These are phyloP conservation scores for Fusarium caatingaense DNA, from an alignment of 2,329 filamentous ascomycete species.

Conservation along the genomic window DNA sequence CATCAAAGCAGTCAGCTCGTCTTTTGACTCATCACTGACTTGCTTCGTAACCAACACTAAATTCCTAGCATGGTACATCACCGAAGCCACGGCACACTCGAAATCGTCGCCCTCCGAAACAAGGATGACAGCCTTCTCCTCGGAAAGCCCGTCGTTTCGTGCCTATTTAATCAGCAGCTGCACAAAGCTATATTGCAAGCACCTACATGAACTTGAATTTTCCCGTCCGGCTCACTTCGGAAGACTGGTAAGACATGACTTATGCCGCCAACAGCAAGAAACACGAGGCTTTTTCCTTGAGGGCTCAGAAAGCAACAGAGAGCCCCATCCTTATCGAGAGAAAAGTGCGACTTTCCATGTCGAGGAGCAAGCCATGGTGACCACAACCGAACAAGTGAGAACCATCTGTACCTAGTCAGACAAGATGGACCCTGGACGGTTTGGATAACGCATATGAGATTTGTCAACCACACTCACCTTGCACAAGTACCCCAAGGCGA, in stretches of 20 bases:
- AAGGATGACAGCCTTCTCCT: constrained; percentile 70
- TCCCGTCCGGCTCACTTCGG: constrained; percentile 71
- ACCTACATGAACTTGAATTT: constrained; percentile 72
- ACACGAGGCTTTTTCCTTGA: constrained; percentile 78
- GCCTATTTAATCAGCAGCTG: constrained; percentile 53
- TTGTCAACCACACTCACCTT: constrained; percentile 54
- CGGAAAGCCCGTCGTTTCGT: constrained; percentile 72
- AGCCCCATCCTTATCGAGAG: constrained; percentile 80
- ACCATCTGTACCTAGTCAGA: constrained; percentile 68
- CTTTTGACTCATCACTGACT: constrained; percentile 55
- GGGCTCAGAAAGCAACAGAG: constrained; percentile 80
- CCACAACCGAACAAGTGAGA: constrained; percentile 83
- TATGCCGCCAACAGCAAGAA: constrained; percentile 82
- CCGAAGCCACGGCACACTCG: constrained; percentile 80
- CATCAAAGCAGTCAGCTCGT: constrained; percentile 59
- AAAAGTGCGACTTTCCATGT: constrained; percentile 76
- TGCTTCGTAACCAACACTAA: constrained; percentile 55
- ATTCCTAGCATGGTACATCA: constrained; percentile 87
- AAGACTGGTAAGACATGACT: constrained; percentile 77
- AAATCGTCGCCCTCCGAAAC: constrained; percentile 78
- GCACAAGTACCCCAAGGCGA: constrained; percentile 67
- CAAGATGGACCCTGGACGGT: background rate
- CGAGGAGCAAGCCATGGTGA: constrained; percentile 89
- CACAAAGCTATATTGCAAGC: background rate
- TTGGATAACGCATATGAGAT: background rate